Conservation (phyloP, 73 alveolate species). For the Paraurostyla sp. region DNA sequence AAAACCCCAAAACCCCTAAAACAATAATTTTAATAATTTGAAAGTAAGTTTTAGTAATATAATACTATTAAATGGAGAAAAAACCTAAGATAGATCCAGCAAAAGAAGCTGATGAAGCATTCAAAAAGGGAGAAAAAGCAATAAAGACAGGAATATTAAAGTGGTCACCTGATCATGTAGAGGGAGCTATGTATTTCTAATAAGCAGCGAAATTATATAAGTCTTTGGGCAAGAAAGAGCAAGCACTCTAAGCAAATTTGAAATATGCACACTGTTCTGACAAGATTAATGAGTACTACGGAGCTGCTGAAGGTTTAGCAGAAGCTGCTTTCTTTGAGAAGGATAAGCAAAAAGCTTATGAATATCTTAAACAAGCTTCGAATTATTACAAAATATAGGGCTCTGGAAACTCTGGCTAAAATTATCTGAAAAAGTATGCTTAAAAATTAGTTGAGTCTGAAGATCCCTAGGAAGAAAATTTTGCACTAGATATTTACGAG, state of each 20-base stretch:
- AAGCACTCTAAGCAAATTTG: conserved; percentile 42
- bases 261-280: conserved; percentile 46
- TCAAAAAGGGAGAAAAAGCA: conserved; percentile 52
- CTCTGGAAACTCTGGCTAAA: neutral
- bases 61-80: too few relatives aligned
- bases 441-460: neutral
- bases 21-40: too few relatives aligned
- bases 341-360: neutral
- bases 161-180: conserved; percentile 49
- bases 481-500: conserved; percentile 24
- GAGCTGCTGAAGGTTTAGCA: conserved; percentile 68
- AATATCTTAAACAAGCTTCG: conserved; percentile 20
- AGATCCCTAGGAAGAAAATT: neutral
- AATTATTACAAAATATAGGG: conserved; percentile 39
- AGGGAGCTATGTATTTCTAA: conserved; percentile 37
- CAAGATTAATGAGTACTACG: conserved; percentile 34
- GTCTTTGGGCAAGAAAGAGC: neutral
- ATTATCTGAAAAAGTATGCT: conserved; percentile 23
- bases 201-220: conserved; percentile 54
- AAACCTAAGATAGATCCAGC: too few relatives aligned
- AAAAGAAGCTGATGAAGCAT: conserved; percentile 39
- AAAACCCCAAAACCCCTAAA: too few relatives aligned
- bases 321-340: conserved; percentile 59
- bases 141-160: conserved; percentile 62
- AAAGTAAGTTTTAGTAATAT: too few relatives aligned